Evolutionary conservation across 805 yeast genomes (phyloP).

Genomic region (Millerozyma acaciae): DNA sequence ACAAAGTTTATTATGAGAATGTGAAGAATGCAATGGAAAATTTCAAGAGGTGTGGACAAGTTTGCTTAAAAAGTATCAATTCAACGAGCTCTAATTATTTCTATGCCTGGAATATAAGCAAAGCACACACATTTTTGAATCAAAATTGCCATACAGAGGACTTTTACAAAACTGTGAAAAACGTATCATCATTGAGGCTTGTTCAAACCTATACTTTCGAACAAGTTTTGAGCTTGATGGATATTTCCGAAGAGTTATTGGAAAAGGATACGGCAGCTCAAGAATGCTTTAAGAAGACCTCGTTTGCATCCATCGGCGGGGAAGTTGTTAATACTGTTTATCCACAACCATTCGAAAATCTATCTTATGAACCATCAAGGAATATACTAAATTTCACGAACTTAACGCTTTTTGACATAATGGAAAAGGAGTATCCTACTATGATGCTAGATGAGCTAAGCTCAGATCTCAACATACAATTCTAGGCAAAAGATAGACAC

Average conservation of each 20-base stretch:
- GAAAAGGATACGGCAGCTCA: neutral
- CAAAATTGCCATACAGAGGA: conserved; percentile 23
- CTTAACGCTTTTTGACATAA: neutral
- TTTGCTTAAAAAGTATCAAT: neutral
- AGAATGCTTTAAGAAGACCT: too few relatives aligned
- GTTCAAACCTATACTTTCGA: neutral
- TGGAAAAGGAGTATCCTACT: neutral
- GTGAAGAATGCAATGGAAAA: neutral
- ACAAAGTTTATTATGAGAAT: neutral
- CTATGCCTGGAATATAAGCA: conserved; percentile 38
- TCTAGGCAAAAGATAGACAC: too few relatives aligned
- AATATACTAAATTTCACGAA: neutral
- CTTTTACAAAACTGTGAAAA: conserved; percentile 16
- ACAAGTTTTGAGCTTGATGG: neutral
- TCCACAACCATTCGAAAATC: neutral
- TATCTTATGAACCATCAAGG: neutral
- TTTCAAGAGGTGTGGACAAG: neutral
- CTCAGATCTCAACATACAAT: too few relatives aligned
- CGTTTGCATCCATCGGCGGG: neutral
- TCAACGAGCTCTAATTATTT: conserved; percentile 31
- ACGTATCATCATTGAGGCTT: neutral
- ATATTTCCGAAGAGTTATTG: neutral
- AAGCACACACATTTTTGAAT: conserved; percentile 29
- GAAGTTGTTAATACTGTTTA: neutral
- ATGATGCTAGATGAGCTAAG: neutral